Base-by-base conservation (phyloP, 768 basidiomycete species). In the Xerocomus potaroensis region DNA sequence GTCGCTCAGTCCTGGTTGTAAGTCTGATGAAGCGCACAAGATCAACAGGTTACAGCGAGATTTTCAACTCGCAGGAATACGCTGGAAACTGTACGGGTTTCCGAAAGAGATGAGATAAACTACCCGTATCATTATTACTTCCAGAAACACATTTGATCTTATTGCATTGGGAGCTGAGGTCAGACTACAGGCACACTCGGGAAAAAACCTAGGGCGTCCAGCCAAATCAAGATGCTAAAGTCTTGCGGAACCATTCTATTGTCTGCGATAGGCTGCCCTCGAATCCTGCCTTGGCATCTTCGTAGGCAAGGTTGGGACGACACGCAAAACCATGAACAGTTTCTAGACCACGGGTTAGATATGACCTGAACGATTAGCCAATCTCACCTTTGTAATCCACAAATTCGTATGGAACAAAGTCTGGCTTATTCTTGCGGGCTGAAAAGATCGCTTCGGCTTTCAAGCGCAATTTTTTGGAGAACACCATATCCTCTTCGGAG, bases 321-420 rank as follows among this genome's bases (percentile, higher is more conserved):
- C 66, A 62, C 3, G 75, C 75, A 21, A 79, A 79, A 21, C 78
- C 74, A 44, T 76, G 78, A 2, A 53, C 53, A 14, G 72, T 78
- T 50, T 71, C 76, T 76, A 36, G 7, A 40, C n/a, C 31, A n/a
- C 4, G 18, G 11, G 32, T 46, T 15, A 56, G 45, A 43, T 43
- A 21, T 18, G 43, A 47, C 33, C 12, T 36, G 26, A 26, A 34
- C 6, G 12, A 15, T 2, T 24, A 19, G 32, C 23, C n/a, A 11
- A 41, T 41, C 48, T 23, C 27, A 67, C 69, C 70, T 46, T 62
- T 62, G 54, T 72, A 73, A 41, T 62, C 60, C 22, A 56, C 51
- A 53, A 71, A 69, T 49, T 69, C 68, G 40, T 65, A 71, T 2
- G 69, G 60, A 27, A 69, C 42, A 27, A 47, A 57, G n/a, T 57